Evolutionary conservation across 1,284 basidiomycete genomes (phyloP).

Genomic region (Paramarasmius palmivorus): DNA sequence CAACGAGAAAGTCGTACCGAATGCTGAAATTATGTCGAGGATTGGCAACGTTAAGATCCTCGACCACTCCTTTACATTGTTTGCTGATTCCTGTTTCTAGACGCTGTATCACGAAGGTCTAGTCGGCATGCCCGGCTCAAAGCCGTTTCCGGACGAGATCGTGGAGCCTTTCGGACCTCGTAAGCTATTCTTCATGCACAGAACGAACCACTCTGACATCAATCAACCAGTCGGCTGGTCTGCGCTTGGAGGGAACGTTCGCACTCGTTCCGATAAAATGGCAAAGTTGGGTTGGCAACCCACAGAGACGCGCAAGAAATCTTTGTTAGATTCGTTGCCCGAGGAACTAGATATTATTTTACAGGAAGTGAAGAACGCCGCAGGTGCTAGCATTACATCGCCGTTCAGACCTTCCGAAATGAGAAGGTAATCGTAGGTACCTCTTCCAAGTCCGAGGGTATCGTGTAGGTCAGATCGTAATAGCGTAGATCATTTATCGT

Average conservation of each 20-base stretch:
- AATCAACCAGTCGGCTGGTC: slow-evolving; percentile 36
- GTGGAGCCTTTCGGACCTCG: slow-evolving; percentile 36
- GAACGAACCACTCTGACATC: neutral
- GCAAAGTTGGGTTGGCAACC: slow-evolving; percentile 40
- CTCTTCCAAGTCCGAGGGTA: slow-evolving; percentile 13
- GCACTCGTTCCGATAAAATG: slow-evolving; percentile 32
- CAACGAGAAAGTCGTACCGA: slow-evolving; percentile 12
- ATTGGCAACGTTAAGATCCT: slow-evolving; percentile 43
- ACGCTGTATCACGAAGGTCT: slow-evolving; percentile 35
- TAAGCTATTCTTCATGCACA: slow-evolving; percentile 21
- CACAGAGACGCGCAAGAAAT: slow-evolving; percentile 29
- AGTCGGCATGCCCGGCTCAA: slow-evolving; percentile 32
- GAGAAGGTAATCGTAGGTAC: neutral
- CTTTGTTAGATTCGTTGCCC: slow-evolving; percentile 33
- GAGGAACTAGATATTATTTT: slow-evolving; percentile 22
- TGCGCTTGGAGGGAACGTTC: slow-evolving; percentile 36
- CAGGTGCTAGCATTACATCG: too few species aligned
- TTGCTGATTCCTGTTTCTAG: slow-evolving; percentile 14
- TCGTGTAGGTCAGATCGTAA: slow-evolving; percentile 26
- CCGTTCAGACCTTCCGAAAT: too few species aligned
- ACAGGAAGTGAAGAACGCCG: too few species aligned
- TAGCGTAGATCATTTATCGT: slow-evolving; percentile 23
- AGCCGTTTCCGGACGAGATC: slow-evolving; percentile 32
- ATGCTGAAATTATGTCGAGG: slow-evolving; percentile 25
- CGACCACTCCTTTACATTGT: slow-evolving; percentile 9